These are phyloP conservation scores for Backusella circina DNA, from an alignment of 192 early-diverging fungal species.

Conservation along the genomic window DNA sequence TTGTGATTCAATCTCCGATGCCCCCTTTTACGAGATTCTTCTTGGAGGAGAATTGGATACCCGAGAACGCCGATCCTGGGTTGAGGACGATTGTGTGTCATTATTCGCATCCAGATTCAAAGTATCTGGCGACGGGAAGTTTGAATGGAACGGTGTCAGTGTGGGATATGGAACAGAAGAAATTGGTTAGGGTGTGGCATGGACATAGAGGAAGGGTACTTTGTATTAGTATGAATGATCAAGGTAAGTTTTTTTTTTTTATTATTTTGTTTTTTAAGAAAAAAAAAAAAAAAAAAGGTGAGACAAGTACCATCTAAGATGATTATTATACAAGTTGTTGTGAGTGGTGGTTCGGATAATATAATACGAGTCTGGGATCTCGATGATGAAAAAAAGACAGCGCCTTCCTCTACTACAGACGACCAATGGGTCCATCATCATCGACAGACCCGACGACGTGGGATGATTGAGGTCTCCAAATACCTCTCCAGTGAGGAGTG, in stretches of 20 bases:
- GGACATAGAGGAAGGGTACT: slow-evolving; percentile 41
- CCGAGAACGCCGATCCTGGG: slow-evolving; percentile 7
- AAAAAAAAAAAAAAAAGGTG: not conserved
- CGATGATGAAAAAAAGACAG: not conserved
- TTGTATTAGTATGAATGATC: slow-evolving; percentile 48
- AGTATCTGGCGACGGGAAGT: slow-evolving; percentile 42
- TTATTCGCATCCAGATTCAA: slow-evolving; percentile 29
- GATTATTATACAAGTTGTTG: slow-evolving; percentile 17
- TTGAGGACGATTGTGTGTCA: slow-evolving; percentile 34
- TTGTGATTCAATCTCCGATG: slow-evolving; percentile 8
- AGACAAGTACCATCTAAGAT: not conserved
- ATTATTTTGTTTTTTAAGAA: not conserved
- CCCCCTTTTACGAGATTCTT: not conserved
- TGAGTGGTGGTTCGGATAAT: slow-evolving; percentile 41
- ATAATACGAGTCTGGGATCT: slow-evolving; percentile 49
- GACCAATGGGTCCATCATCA: slow-evolving; percentile 1
- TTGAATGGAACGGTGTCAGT: slow-evolving; percentile 44
- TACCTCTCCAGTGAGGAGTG: slow-evolving; percentile 38
- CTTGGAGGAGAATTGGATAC: slow-evolving; percentile 3
- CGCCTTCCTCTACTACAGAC: not conserved
- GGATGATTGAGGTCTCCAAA: slow-evolving; percentile 35
- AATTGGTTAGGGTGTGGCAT: slow-evolving; percentile 38
- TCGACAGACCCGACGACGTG: slow-evolving; percentile 30
- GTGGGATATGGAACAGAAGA: slow-evolving; percentile 31
- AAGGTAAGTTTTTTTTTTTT: slow-evolving; percentile 27